phyloP scores from a whole-genome alignment of 768 basidiomycete species.

The Erythrobasidium yunnanense region DNA sequence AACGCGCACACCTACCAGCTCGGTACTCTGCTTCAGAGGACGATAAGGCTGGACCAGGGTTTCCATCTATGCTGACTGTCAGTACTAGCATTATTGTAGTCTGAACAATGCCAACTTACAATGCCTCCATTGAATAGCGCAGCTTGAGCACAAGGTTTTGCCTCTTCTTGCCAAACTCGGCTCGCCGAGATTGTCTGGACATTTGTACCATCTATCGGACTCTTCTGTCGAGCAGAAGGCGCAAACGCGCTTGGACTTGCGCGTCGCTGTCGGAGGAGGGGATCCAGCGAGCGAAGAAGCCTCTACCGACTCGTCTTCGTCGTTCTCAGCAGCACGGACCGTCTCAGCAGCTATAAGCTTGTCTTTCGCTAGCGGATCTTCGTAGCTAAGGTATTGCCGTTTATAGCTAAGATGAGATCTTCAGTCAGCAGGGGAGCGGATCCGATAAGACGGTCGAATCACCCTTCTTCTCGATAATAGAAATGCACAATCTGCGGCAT shows the following conservation, averaged over 20 bases:
- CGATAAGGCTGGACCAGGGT: not conserved
- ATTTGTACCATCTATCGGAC: slow-evolving; percentile 31
- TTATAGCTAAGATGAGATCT: too few species aligned
- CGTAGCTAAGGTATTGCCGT: not conserved
- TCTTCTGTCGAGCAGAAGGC: slow-evolving; percentile 31
- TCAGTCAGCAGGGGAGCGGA: too few species aligned
- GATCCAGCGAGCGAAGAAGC: slow-evolving; percentile 29
- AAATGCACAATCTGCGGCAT: slow-evolving; percentile 35
- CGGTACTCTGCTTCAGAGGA: not conserved
- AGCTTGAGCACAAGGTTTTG: slow-evolving; percentile 34
- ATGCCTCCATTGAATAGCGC: slow-evolving; percentile 36
- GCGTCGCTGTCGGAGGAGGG: slow-evolving; percentile 8
- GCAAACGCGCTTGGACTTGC: slow-evolving; percentile 29
- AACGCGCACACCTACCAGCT: not conserved
- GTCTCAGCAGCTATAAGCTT: slow-evolving; percentile 31
- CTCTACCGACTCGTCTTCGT: slow-evolving; percentile 22
- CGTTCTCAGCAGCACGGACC: not conserved
- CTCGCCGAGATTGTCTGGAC: slow-evolving; percentile 32
- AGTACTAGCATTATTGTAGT: not conserved
- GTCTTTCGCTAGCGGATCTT: slow-evolving; percentile 32
- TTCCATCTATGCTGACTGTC: slow-evolving; percentile 14
- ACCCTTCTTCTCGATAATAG: slow-evolving; percentile 32
- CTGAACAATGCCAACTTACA: slow-evolving; percentile 27
- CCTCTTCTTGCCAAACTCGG: slow-evolving; percentile 8
- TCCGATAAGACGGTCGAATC: not conserved